A percentile compares a stretch with the other conserved stretches of the same genome.
These are phyloP conservation scores for Phytophthora melonis DNA, from an alignment of 352 stramenopile genomes.

Conservation along the genomic window DNA sequence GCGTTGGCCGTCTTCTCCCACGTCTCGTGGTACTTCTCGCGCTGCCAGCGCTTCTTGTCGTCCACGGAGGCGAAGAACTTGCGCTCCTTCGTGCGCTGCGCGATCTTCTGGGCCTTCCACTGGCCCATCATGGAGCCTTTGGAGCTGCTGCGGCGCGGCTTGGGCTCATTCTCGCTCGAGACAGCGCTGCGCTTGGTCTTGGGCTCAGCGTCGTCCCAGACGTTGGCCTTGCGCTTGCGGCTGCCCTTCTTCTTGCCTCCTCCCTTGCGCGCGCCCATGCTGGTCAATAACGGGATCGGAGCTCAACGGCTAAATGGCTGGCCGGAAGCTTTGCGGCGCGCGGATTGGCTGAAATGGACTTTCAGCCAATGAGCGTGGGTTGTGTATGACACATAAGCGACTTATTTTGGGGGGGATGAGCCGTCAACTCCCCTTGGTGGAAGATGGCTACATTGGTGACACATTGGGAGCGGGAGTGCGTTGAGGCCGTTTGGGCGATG, in stretches of 20 bases:
- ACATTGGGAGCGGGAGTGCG: conserved; percentile 8
- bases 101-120: conserved; percentile 78
- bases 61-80: conserved; percentile 55
- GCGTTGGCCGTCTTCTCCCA: conserved; percentile 46
- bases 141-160: conserved; percentile 15
- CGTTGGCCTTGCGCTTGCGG: conserved; percentile 61
- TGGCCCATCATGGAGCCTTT: conserved; percentile 76
- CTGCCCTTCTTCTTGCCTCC: conserved; percentile 53
- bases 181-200: conserved; percentile 24
- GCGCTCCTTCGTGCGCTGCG: conserved; percentile 48
- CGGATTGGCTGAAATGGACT: conserved; percentile 30
- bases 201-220: conserved; percentile 55
- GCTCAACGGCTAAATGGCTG: conserved; percentile 42
- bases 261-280: conserved; percentile 45
- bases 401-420: conserved; percentile 28
- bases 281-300: conserved; percentile 7
- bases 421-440: neutral
- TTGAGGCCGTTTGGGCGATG: conserved; percentile 8
- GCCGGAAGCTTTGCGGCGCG: neutral
- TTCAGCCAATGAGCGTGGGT: conserved; percentile 16
- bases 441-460: conserved; percentile 44
- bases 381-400: conserved; percentile 14
- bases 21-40: conserved; percentile 47
- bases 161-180: conserved; percentile 23
- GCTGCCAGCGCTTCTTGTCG: conserved; percentile 61